Base-by-base conservation (phyloP, 345 rosid species). In the Limnanthes douglasii region DNA sequence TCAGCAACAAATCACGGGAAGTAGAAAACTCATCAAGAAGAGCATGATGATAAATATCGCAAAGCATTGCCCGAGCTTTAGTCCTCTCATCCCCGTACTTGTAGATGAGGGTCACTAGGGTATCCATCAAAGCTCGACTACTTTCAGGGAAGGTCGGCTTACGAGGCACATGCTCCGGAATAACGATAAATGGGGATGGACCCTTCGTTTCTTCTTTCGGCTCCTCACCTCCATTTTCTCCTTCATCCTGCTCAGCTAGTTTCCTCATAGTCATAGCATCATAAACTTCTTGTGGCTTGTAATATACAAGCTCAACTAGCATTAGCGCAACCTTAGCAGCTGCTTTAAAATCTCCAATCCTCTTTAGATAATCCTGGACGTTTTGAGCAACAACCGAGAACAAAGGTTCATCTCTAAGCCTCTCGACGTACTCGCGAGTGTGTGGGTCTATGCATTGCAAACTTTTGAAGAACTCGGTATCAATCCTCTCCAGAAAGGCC, bases 191-290 rank as follows among this genome's bases (percentile, higher is more conserved):
- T n/a, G 82, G 66, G 21, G 75, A 25, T 37, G 82, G 65, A 22
- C 84, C 82, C 42, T 62, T 64, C 31, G 25, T 72, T 46, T 84
- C 95, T 65, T 79, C 85, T 29, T 69, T 79, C 4, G 52, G 65
- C 29, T 37, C 65, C 47, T 59, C 59, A 40, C 44, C 60, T 30
- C 41, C 65, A 54, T 65, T 53, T 25, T 59, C 76, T 30, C 45
- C 78, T 49, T 53, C 83, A 26, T 52, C 68, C 47, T 43, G 60
- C 64, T 74, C 98, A 34, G 78, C 86, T 69, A 84, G 33, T 46
- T 84, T 84, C 64, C 86, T 84, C n/a, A n/a, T n/a, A n/a, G n/a
- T n/a, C 94, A 90, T 83, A 3, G 98, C 94, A 38, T 77, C 98
- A 55, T 79, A 90, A 31, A 90, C 95, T 51, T 53, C 94, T 58